Evolutionary conservation across 371 early-diverging fungal genomes (phyloP).

Genomic region (Mortierella sp.): DNA sequence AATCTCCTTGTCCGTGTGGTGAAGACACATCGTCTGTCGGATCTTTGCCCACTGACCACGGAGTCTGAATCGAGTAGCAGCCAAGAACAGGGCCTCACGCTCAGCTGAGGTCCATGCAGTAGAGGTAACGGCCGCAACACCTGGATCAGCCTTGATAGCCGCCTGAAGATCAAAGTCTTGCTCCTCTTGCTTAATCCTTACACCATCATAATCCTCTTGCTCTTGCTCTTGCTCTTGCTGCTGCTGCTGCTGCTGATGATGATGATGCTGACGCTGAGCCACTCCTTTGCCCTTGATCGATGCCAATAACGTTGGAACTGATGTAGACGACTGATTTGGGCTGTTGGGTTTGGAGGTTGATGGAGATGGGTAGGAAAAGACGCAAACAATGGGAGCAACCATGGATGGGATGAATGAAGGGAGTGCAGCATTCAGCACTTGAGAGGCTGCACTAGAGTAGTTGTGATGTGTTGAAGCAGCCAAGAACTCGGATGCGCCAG

Average conservation of each 20-base stretch:
- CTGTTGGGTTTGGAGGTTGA: constrained; percentile 24
- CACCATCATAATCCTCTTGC: neutral
- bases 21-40: constrained; percentile 38
- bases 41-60: constrained; percentile 46
- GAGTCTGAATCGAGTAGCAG: constrained; percentile 33
- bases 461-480: constrained; percentile 36
- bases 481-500: constrained; percentile 44
- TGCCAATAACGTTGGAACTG: neutral
- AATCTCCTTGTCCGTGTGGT: constrained; percentile 44
- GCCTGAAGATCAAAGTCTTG: neutral
- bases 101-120: constrained; percentile 40
- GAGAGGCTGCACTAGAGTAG: constrained; percentile 31
- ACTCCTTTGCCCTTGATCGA: constrained; percentile 3
- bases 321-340: constrained; percentile 16
- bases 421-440: constrained; percentile 37
- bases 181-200: neutral
- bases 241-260: neutral
- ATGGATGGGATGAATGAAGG: constrained; percentile 51
- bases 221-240: neutral
- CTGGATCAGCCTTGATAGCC: constrained; percentile 18
- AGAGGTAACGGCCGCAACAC: constrained; percentile 11
- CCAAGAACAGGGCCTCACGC: constrained; percentile 39
- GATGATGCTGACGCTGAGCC: neutral
- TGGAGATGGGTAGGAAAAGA: constrained; percentile 47
- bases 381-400: constrained; percentile 56